Evolutionary conservation across 2,329 filamentous ascomycete species (phyloP).

Genomic region (Colletotrichum simmondsii): DNA sequence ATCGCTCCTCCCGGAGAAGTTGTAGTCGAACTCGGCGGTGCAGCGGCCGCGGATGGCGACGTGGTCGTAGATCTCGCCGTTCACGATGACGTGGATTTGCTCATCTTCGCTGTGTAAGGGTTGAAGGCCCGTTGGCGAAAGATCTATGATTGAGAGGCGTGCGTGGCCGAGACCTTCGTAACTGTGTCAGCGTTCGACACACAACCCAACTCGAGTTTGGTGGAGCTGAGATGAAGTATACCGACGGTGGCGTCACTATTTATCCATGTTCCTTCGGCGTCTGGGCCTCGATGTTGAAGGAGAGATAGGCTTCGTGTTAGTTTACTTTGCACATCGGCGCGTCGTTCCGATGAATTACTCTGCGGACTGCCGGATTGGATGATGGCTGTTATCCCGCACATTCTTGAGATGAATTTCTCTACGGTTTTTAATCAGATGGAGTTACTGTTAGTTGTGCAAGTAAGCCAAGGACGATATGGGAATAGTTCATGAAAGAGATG

Average conservation of each 20-base stretch:
- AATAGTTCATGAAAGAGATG: too few relatives aligned
- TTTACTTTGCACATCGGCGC: background rate
- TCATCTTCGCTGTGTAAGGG: conserved; percentile 51
- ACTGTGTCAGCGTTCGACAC: background rate
- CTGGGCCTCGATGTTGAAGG: conserved; percentile 42
- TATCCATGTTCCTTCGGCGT: conserved; percentile 41
- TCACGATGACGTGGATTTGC: conserved; percentile 64
- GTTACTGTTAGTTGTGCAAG: too few relatives aligned
- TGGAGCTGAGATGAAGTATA: background rate
- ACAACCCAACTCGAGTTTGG: background rate
- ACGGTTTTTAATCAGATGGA: too few relatives aligned
- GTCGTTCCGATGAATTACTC: too few relatives aligned
- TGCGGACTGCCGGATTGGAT: too few relatives aligned
- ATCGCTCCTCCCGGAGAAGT: conserved; percentile 57
- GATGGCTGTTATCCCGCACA: too few relatives aligned
- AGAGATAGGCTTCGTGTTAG: background rate
- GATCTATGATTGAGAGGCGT: conserved; percentile 62
- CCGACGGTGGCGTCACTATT: conserved; percentile 4
- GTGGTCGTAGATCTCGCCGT: conserved; percentile 47
- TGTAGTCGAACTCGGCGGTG: conserved; percentile 46
- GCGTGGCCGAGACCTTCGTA: conserved; percentile 47
- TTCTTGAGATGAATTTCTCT: too few relatives aligned
- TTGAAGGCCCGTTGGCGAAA: conserved; percentile 55
- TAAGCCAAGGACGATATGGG: too few relatives aligned
- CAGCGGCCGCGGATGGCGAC: conserved; percentile 59